Conservation (phyloP, 306 rosid genomes). For the Cucumis cinereus region DNA sequence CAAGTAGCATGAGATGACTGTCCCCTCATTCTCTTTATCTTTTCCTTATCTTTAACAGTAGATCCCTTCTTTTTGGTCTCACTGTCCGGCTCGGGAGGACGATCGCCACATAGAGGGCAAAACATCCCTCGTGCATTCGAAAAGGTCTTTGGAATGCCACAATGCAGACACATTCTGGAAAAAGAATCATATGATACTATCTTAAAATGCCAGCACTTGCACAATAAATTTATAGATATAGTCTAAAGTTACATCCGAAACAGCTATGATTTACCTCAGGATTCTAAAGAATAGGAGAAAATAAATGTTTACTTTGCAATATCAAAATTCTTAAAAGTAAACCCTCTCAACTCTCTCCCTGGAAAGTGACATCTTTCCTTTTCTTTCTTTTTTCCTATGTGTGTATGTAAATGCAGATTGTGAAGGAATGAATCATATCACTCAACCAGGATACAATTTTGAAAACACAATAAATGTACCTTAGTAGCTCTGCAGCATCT, state of each 20-base stretch:
- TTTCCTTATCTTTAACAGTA: constrained; percentile 79
- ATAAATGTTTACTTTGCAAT: background rate
- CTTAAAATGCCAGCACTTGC: background rate
- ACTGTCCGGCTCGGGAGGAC: constrained; percentile 39
- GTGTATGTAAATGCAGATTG: background rate
- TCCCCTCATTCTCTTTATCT: constrained; percentile 81
- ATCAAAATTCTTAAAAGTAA: background rate
- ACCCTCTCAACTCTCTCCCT: background rate
- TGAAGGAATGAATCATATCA: background rate
- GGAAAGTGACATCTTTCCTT: background rate
- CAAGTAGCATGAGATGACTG: constrained; percentile 92
- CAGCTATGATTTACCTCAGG: background rate
- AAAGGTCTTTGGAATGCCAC: constrained; percentile 88
- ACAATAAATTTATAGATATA: background rate
- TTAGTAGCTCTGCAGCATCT: constrained; percentile 86
- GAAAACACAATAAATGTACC: constrained; percentile 28
- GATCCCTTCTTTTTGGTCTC: constrained; percentile 87
- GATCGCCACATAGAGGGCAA: constrained; percentile 83
- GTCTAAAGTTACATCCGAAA: background rate
- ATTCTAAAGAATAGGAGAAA: background rate
- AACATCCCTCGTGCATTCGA: constrained; percentile 75
- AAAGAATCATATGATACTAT: background rate
- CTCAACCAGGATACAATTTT: background rate
- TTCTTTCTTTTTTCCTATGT: background rate
- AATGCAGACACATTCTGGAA: constrained; percentile 82